Base-by-base conservation (phyloP, 1,284 basidiomycete genomes). In the Xerocomus nothofagi region DNA sequence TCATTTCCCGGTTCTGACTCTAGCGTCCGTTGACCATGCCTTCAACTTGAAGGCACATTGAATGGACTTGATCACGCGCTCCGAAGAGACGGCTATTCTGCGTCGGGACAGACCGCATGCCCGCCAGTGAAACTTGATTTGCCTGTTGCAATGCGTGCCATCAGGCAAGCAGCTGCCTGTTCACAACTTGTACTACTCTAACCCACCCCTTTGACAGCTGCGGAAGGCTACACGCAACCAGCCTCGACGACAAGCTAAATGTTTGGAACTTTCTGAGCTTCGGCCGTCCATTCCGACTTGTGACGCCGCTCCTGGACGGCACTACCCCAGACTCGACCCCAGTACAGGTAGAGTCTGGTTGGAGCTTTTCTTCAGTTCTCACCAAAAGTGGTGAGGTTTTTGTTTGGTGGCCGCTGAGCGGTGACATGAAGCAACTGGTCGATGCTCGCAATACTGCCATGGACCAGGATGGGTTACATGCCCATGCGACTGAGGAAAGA, bases 341-440 rank as follows among this genome's bases (percentile, higher is more conserved):
- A 6, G 61, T 79, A 2, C 91, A 93, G 65, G 74, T 91, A 26
- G 86, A 85, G 62, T 86, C 86, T 51, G 92, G 92, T n/a, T 93
- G 91, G 92, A 56, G 62, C 6, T 87, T 86, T 66, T 86, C 84
- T 7, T 78, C 84, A 3, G 74, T 82, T 29, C 79, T 95, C 53
- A 86, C 85, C 3, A 73, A 78, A 44, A 74, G 77, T 5, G 90
- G 91, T 2, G 76, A 82, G 30, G 81, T 91, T 29, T 78, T 85
- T 55, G 80, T 88, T 7, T 93, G 85, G 81, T 92, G 83, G 81
- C 90, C 90, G 1, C 78, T 79, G 56, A 63, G 65, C 4, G 77
- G 76, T 14, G 62, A 51, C 17, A 72, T 82, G 68, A 61, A 57
- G 18, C 54, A 68, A 8, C 54, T 56, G 5, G 65, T 81, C 27